Conservation (phyloP, 2,329 filamentous ascomycete genomes). For the Tricladium varicosporioides region DNA sequence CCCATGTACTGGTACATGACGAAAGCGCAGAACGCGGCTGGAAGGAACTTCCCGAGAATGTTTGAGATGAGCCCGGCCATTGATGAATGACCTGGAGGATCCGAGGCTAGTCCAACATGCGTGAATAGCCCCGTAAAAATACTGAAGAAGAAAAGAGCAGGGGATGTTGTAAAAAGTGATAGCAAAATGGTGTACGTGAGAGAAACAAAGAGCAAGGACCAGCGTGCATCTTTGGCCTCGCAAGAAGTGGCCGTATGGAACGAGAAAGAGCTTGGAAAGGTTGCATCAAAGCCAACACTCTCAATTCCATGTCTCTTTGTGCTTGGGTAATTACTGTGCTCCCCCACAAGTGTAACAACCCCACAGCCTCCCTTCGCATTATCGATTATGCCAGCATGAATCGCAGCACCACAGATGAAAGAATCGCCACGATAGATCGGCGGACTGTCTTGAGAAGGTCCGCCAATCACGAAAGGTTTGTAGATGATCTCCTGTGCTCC, state of each 20-base stretch:
- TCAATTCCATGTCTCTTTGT: constrained; percentile 70
- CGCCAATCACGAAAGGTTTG: constrained; percentile 65
- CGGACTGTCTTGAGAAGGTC: constrained; percentile 44
- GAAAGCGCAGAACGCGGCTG: constrained; percentile 82
- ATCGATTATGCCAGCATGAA: constrained; percentile 77
- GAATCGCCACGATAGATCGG: constrained; percentile 84
- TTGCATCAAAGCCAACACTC: constrained; percentile 78
- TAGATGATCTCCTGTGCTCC: constrained; percentile 68
- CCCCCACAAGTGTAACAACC: constrained; percentile 71
- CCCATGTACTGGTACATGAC: constrained; percentile 85
- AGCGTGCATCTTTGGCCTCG: constrained; percentile 73
- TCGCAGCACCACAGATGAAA: constrained; percentile 80
- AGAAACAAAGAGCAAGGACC: constrained; percentile 80
- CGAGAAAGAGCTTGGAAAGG: constrained; percentile 83
- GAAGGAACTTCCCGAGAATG: constrained; percentile 77
- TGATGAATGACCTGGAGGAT: constrained; percentile 69
- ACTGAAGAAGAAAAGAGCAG: constrained; percentile 80
- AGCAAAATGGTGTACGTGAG: constrained; percentile 74
- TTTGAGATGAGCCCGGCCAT: constrained; percentile 73
- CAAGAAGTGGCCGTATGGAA: constrained; percentile 68
- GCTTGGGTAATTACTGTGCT: constrained; percentile 59
- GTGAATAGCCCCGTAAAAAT: constrained; percentile 81
- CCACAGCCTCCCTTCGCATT: constrained; percentile 76
- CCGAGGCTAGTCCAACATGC: constrained; percentile 85
- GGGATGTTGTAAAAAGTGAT: constrained; percentile 77